Percentiles rank a stretch among this genome's conserved stretches.
Evolutionary conservation across 108 stramenopile genomes (phyloP).

Genomic region (Nitzschia sp.): DNA sequence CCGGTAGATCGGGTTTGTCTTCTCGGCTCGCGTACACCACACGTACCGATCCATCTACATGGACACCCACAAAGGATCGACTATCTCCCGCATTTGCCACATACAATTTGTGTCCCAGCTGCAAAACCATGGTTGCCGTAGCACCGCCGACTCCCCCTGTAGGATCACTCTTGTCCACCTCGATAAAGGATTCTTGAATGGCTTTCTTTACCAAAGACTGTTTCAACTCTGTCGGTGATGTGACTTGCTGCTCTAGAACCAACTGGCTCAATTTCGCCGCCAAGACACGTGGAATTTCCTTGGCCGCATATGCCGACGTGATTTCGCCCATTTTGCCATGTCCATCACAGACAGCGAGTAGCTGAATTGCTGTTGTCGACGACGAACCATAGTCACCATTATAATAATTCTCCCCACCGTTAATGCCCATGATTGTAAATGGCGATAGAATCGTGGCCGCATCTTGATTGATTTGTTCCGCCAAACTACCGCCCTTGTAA

Average conservation of each 20-base stretch:
- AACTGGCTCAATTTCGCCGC: slow-evolving; percentile 41
- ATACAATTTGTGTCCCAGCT: slow-evolving; percentile 62
- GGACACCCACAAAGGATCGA: slow-evolving; percentile 51
- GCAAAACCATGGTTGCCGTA: slow-evolving; percentile 72
- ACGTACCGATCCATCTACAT: slow-evolving; percentile 7
- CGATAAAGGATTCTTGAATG: slow-evolving; percentile 68
- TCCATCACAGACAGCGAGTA: slow-evolving; percentile 86
- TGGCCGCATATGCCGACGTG: slow-evolving; percentile 70
- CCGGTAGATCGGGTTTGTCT: slow-evolving; percentile 75
- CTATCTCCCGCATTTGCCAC: slow-evolving; percentile 78
- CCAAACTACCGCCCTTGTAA: slow-evolving; percentile 53
- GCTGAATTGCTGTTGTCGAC: slow-evolving; percentile 26
- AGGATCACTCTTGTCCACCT: slow-evolving; percentile 72
- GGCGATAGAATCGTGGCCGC: slow-evolving; percentile 55
- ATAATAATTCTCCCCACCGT: background rate
- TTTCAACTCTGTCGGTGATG: slow-evolving; percentile 15
- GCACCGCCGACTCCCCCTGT: slow-evolving; percentile 63
- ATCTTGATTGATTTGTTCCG: slow-evolving; percentile 72
- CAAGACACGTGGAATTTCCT: slow-evolving; percentile 59
- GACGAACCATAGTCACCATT: background rate
- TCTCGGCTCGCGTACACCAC: slow-evolving; percentile 69
- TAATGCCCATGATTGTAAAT: slow-evolving; percentile 9
- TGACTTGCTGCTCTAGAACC: slow-evolving; percentile 12
- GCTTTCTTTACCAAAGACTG: slow-evolving; percentile 35
- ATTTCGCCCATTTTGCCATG: slow-evolving; percentile 73